Base-by-base conservation (phyloP, 176 grass and related monocot species). In the Miscanthus lutarioriparius region DNA sequence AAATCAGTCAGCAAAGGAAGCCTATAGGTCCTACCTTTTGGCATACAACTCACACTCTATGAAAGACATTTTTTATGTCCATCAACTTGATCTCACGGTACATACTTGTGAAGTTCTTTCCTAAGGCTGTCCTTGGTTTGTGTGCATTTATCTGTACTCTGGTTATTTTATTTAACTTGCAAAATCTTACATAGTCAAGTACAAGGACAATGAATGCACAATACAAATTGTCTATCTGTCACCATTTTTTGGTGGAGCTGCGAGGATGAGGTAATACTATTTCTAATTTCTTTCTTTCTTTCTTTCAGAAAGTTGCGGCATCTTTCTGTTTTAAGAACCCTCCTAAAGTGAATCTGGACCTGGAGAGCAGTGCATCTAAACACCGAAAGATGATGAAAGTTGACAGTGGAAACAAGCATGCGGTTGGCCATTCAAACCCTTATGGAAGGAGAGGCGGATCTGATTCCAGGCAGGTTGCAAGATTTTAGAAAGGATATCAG, bases 21-120 rank as follows among this genome's bases (percentile, higher is more conserved):
- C 92, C 11, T 97, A 95, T 63, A 91, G 75, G 23, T 93, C 95
- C 67, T 95, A 97, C 25, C 81, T 97, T 69, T 82, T 95, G 59
- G 74, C 95, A 37, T 95, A 97, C 73, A 91, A 91, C 40, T 95
- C 95, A 74, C 92, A 93, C 71, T 91, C 89, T 8, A 88, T 93
- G 95, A 95, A 93, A 81, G 78, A 87, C 59, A 94, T 97, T 76
- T 97, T 97, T 71, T 45, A 97, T 80, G 85, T 95, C 85, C 92
- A 93, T 72, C 85, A 82, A 43, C 92, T 97, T 12, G 83, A 97
- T 82, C 76, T 95, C 10, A 93, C 95, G 92, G 95, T 97, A 95
- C 44, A 30, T 47, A 7, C 22, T 71, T 56, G 51, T 2, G 25
- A 81, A 58, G 14, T 64, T 77, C 16, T 80, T 72, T 32, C 10